A percentile compares a stretch with the other conserved stretches of the same genome.
These are phyloP conservation scores for Penicillium flavigenum DNA, from an alignment of 495 filamentous ascomycete species.

Conservation along the genomic window DNA sequence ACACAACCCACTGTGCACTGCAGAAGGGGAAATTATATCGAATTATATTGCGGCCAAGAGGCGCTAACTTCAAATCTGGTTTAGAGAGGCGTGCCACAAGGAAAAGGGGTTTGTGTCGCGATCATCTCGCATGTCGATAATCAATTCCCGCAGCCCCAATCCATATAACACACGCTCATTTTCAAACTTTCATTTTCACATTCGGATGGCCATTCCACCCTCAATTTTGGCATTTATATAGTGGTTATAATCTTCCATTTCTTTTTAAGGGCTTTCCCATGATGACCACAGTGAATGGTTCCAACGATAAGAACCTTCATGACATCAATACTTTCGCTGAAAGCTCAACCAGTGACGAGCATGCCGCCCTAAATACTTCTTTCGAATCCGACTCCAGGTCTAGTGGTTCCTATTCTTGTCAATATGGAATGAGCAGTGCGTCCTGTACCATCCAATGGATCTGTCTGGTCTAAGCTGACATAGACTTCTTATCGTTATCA, in stretches of 20 bases:
- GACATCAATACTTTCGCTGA: constrained; percentile 6
- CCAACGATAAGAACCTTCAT: constrained; percentile 2
- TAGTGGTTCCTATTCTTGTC: not conserved
- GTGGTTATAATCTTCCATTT: not conserved
- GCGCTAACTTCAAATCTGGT: not conserved
- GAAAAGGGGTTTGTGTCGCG: constrained; percentile 2
- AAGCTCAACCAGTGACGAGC: constrained; percentile 1
- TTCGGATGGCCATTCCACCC: not conserved
- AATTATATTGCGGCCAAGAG: constrained; percentile 5
- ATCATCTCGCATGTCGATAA: not conserved
- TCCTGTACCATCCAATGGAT: not conserved
- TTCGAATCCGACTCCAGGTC: not conserved
- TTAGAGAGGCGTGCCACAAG: not conserved
- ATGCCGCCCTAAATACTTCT: not conserved
- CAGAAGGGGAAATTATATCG: constrained; percentile 1
- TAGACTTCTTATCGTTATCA: not conserved
- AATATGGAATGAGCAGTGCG: not conserved
- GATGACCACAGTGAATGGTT: constrained; percentile 8
- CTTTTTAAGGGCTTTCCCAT: not conserved
- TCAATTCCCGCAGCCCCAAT: constrained; percentile 2
- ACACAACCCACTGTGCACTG: not conserved
- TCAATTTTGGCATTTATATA: not conserved
- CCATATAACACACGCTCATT: constrained; percentile 7
- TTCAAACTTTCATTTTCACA: constrained; percentile 1
- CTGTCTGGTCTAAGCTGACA: not conserved